Evolutionary conservation across 176 grass and related monocot species (phyloP).

Genomic region (Bolboschoenus planiculmis): DNA sequence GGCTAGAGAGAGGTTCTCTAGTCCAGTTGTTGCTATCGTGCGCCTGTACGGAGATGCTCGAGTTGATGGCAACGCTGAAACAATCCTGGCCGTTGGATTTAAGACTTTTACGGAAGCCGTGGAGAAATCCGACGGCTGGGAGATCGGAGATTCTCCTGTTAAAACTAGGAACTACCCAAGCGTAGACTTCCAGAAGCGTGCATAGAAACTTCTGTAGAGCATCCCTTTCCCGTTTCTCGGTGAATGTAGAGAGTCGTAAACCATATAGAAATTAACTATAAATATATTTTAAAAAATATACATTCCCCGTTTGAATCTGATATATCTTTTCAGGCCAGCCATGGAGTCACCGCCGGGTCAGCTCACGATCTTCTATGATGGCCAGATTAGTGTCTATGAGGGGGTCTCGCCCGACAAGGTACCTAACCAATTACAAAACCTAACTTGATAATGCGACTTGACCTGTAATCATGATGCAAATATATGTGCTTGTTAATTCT

Average conservation of each 20-base stretch:
- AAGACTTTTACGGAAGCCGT: background rate
- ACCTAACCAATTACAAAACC: background rate
- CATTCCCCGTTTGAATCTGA: background rate
- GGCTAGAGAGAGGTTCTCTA: background rate
- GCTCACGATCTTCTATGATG: constrained; percentile 41
- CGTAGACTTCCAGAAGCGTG: background rate
- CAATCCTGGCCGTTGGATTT: background rate
- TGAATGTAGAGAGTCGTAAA: background rate
- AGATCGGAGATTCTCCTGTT: background rate
- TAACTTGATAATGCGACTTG: background rate
- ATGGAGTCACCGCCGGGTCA: constrained; percentile 6
- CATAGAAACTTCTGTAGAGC: background rate
- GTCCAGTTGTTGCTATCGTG: constrained; percentile 10
- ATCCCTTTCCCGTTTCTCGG: background rate
- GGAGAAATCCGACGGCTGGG: background rate
- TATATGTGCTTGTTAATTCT: background rate
- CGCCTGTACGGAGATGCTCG: constrained; percentile 3
- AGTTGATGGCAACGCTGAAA: background rate
- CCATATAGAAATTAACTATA: background rate
- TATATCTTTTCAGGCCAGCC: constrained; percentile 8
- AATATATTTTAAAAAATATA: background rate
- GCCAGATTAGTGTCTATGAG: constrained; percentile 29
- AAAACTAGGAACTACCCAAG: background rate
- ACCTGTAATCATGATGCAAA: background rate
- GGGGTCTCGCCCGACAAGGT: constrained; percentile 31